Evolutionary conservation across 2,329 filamentous ascomycete genomes (phyloP).

Genomic region (Cercospora sojina): DNA sequence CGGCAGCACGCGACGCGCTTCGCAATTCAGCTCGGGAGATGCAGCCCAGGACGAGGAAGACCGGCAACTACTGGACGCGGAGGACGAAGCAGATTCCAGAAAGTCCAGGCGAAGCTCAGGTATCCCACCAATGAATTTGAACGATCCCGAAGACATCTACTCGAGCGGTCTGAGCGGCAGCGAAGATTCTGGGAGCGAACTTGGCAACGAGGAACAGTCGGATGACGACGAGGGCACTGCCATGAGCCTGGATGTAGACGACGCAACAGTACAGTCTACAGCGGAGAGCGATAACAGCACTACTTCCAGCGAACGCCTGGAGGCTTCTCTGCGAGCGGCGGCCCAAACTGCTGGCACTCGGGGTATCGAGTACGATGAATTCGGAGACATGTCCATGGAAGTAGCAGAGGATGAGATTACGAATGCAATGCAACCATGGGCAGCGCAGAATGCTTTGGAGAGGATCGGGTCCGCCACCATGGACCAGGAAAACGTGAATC

Average conservation of each 20-base stretch:
- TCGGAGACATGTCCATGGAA: slow-evolving; percentile 55
- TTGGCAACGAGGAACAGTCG: slow-evolving; percentile 53
- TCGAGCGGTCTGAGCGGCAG: slow-evolving; percentile 73
- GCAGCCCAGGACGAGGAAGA: slow-evolving; percentile 58
- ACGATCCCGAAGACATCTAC: slow-evolving; percentile 63
- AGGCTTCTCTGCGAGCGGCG: slow-evolving; percentile 75
- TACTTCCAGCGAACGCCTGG: slow-evolving; percentile 70
- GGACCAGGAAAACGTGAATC: slow-evolving; percentile 53
- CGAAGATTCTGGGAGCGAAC: slow-evolving; percentile 45
- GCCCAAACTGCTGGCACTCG: slow-evolving; percentile 73
- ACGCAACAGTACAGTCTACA: slow-evolving; percentile 46
- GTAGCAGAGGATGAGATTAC: slow-evolving; percentile 66
- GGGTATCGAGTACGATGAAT: slow-evolving; percentile 59
- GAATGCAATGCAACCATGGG: slow-evolving; percentile 72
- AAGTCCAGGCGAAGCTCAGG: slow-evolving; percentile 64
- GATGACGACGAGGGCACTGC: slow-evolving; percentile 71
- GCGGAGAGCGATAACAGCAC: slow-evolving; percentile 50
- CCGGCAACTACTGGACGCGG: slow-evolving; percentile 48
- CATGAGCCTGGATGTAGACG: slow-evolving; percentile 69
- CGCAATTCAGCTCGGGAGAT: slow-evolving; percentile 53
- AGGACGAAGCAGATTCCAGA: slow-evolving; percentile 66
- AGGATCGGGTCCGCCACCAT: slow-evolving; percentile 29
- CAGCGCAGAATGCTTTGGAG: slow-evolving; percentile 51
- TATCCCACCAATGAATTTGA: slow-evolving; percentile 63
- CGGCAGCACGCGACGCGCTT: slow-evolving; percentile 72